Base-by-base conservation (phyloP, 2,329 filamentous ascomycete species). In the Penicillium concentricum region DNA sequence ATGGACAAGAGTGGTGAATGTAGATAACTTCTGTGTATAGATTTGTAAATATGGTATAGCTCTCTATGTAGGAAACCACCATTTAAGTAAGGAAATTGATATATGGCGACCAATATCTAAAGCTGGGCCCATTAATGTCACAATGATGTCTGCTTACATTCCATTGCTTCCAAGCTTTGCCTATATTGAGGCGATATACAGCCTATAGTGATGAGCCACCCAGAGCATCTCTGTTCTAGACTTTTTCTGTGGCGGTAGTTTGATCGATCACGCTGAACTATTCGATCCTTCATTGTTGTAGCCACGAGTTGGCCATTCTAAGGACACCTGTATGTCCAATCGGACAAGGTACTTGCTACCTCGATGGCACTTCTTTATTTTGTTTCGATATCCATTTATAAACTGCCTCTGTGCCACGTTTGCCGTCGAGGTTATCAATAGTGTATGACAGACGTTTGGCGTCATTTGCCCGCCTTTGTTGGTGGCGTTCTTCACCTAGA, bases 121-220 rank as follows among this genome's bases (percentile, higher is more conserved):
- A 16, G n/a, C 35, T 32, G 20, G 22, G n/a, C 13, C 13, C 30
- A 13, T 43, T 22, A 34, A 51, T 55, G 52, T 55, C 52, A 55
- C 52, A 35, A 55, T 55, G 52, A 55, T 50, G 18, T 9, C 26
- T 49, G 5, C 35, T 48, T 28, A 38, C 18, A 47, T 37, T 46
- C 26, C 10, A 22, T 16, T 22, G n/a, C 18, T 18, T 9, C n/a
- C 10, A 51, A 22, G 9, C 15, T 35, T 46, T 26, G 38, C 24
- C 38, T 43, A 18, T 15, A 30, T 43, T 43, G 38, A 35, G 52
- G 45, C 46, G 20, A 55, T 18, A 10, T 15, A 16, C 20, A 28
- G 26, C 12, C 16, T 30, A 37, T 10, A 15, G 28, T n/a, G 6
- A 22, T 47, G 13, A 44, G 30, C 45, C 38, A 43, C 38, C 13